phyloP scores from a whole-genome alignment of 352 stramenopile species.

The Phytopythium mirpurense region DNA sequence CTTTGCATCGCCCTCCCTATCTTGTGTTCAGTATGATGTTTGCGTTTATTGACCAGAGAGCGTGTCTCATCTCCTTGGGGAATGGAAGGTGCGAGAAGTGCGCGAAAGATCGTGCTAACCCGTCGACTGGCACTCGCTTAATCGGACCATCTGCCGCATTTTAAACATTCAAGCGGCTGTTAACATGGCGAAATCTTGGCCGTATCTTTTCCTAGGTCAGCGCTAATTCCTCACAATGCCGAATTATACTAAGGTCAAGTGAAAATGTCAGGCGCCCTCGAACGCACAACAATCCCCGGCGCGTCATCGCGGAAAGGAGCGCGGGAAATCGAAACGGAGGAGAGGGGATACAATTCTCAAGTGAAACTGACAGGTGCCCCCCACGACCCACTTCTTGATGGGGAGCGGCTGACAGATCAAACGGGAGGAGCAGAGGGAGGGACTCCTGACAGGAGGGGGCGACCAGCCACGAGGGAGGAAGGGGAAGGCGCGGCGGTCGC shows the following conservation, averaged over 20 bases:
- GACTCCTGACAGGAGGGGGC: not conserved
- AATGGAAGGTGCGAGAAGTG: conserved; percentile 18
- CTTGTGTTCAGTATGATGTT: not conserved
- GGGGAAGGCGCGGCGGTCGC: not conserved
- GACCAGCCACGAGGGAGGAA: not conserved
- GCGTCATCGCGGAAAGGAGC: conserved; percentile 5
- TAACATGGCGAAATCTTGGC: not conserved
- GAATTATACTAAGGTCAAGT: too few species aligned
- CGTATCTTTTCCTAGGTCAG: not conserved
- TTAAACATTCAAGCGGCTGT: too few species aligned
- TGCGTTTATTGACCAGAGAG: conserved; percentile 8
- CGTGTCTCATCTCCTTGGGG: conserved; percentile 13
- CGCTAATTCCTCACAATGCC: not conserved
- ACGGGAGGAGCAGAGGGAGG: not conserved
- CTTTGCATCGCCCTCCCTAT: not conserved
- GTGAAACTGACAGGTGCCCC: not conserved
- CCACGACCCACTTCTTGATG: not conserved
- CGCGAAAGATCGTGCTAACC: conserved; percentile 4
- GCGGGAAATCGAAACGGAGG: conserved; percentile 6
- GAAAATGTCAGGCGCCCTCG: not conserved
- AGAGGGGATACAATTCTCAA: not conserved
- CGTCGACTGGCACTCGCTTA: not conserved
- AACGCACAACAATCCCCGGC: not conserved
- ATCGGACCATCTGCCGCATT: not conserved
- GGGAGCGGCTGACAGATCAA: conserved; percentile 2